phyloP scores from a whole-genome alignment of 2,329 filamentous ascomycete species.

The Chaetomium sp. region DNA sequence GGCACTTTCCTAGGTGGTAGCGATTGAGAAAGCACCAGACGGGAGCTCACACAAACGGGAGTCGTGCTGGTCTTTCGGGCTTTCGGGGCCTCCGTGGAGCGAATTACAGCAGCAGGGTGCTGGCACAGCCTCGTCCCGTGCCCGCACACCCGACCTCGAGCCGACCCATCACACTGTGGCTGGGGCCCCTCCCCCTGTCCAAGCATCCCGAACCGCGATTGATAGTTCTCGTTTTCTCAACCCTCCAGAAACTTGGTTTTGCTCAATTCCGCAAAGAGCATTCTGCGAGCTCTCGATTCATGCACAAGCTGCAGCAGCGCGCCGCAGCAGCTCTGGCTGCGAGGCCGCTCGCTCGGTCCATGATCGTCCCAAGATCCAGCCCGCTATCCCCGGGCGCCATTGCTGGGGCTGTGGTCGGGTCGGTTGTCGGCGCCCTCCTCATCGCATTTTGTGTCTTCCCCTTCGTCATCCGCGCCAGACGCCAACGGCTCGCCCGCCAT shows the following conservation, averaged over 20 bases:
- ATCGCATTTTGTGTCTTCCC: conserved; percentile 40
- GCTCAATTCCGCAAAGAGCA: conserved; percentile 13
- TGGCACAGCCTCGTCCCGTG: conserved; percentile 23
- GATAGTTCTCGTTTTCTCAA: conserved; percentile 15
- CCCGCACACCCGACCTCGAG: neutral
- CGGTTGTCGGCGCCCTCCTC: conserved; percentile 37
- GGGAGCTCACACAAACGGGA: neutral
- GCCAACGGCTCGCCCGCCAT: conserved; percentile 33
- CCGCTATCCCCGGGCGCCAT: conserved; percentile 39
- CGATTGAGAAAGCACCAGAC: neutral
- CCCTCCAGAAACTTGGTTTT: conserved; percentile 4
- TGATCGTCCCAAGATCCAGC: conserved; percentile 32
- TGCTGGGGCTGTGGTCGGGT: conserved; percentile 42
- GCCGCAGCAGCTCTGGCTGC: conserved; percentile 21
- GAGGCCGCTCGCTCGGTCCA: conserved; percentile 30
- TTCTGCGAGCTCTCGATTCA: conserved; percentile 16
- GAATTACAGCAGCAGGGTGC: conserved; percentile 17
- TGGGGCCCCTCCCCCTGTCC: conserved; percentile 20
- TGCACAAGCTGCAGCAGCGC: conserved; percentile 18
- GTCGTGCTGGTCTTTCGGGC: neutral
- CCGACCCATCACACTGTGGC: conserved; percentile 20
- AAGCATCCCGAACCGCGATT: conserved; percentile 10
- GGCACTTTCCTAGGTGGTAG: neutral
- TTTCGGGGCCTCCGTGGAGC: conserved; percentile 13
- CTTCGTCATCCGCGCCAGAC: conserved; percentile 39